These are phyloP conservation scores for Hanseniaspora opuntiae DNA, from an alignment of 805 yeast species.

Conservation along the genomic window DNA sequence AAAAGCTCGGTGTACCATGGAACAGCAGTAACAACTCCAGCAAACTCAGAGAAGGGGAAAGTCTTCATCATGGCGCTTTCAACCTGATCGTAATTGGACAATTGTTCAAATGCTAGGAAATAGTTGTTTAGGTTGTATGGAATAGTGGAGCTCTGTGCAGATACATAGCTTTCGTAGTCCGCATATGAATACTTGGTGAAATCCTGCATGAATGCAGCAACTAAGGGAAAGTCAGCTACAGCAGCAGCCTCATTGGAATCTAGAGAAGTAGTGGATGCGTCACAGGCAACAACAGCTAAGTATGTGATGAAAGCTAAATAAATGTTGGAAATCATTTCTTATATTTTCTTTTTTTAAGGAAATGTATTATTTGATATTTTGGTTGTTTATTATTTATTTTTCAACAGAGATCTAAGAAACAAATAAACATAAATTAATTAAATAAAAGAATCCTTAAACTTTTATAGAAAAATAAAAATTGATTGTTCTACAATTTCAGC, in stretches of 20 bases:
- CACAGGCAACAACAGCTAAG: constrained; percentile 13
- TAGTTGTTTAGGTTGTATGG: constrained; percentile 28
- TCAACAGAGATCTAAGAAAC: too few species aligned
- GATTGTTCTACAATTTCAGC: too few species aligned
- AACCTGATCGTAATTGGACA: constrained; percentile 20
- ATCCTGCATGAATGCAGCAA: constrained; percentile 12
- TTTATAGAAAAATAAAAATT: too few species aligned
- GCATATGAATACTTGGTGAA: constrained; percentile 3
- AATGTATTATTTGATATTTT: too few species aligned
- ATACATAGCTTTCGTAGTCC: constrained; percentile 2
- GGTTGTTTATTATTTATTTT: too few species aligned
- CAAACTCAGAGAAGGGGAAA: constrained; percentile 29
- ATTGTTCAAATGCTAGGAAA: constrained; percentile 22
- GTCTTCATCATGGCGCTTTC: constrained; percentile 19
- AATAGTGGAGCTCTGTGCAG: constrained; percentile 18
- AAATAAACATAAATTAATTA: too few species aligned
- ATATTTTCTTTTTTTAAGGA: background rate
- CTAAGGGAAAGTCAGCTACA: constrained; percentile 11
- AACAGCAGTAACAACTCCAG: constrained; percentile 25
- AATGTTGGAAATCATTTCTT: constrained; percentile 22
- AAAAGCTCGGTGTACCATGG: constrained; percentile 24
- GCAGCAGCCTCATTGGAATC: constrained; percentile 7
- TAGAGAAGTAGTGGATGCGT: background rate
- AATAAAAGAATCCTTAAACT: too few species aligned
- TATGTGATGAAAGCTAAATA: constrained; percentile 26